Conservation (phyloP, 139 green algal genomes). For the Chlorella ohadii region DNA sequence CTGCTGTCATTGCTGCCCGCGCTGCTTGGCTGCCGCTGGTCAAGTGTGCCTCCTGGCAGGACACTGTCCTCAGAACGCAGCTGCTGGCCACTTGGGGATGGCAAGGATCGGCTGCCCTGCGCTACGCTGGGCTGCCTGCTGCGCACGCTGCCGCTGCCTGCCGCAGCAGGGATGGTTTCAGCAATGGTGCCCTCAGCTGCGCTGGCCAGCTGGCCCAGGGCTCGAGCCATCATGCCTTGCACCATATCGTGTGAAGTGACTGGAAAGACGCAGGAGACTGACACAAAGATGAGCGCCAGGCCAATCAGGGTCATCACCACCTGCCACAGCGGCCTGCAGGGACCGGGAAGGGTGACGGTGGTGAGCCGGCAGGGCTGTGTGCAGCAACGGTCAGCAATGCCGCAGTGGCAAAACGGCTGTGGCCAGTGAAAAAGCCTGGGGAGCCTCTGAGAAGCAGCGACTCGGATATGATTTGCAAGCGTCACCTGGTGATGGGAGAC, state of each 20-base stretch:
- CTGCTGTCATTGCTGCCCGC: neutral
- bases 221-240: neutral
- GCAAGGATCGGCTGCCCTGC: neutral
- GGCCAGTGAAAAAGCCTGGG: too few relatives aligned
- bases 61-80: too few relatives aligned
- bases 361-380: too few relatives aligned
- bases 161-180: neutral
- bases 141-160: neutral
- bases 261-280: neutral
- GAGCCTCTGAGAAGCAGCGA: too few relatives aligned
- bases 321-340: constrained; percentile 3
- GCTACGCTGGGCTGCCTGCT: neutral
- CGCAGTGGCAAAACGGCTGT: too few relatives aligned
- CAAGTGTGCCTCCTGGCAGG: too few relatives aligned
- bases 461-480: too few relatives aligned
- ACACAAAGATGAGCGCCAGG: neutral
- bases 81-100: neutral
- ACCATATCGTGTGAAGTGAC: neutral
- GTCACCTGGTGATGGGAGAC: too few relatives aligned
- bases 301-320: neutral
- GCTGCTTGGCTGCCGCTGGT: neutral
- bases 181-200: neutral
- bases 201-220: neutral
- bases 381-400: too few relatives aligned
- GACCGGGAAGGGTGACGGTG: neutral